These are phyloP conservation scores for Tolypocladium sp. DNA, from an alignment of 2,329 filamentous ascomycete genomes.

Conservation along the genomic window DNA sequence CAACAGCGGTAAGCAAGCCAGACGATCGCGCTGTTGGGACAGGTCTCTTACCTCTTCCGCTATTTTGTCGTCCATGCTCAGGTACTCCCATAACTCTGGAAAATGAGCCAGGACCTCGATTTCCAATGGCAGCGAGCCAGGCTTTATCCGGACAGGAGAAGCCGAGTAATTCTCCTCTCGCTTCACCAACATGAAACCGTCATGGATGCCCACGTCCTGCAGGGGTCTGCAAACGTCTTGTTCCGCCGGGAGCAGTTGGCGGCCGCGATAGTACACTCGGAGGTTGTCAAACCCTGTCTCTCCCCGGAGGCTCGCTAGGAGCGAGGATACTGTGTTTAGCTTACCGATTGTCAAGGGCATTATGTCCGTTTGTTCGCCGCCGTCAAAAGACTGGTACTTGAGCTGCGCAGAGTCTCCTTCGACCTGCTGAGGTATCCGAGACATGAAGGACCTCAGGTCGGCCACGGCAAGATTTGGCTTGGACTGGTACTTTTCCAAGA, in stretches of 20 bases:
- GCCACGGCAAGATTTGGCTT: conserved; percentile 52
- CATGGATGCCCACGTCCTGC: conserved; percentile 56
- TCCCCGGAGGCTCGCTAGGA: conserved; percentile 57
- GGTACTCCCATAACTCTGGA: conserved; percentile 70
- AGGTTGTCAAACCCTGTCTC: conserved; percentile 71
- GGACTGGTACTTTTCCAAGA: conserved; percentile 55
- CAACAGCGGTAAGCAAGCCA: conserved; percentile 7
- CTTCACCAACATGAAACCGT: conserved; percentile 59
- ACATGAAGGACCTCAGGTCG: conserved; percentile 44
- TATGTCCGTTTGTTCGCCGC: conserved; percentile 48
- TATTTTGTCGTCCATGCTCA: conserved; percentile 63
- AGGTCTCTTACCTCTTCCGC: conserved; percentile 51
- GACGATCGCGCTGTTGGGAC: not conserved
- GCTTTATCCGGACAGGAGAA: conserved; percentile 34
- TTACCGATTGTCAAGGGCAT: conserved; percentile 56
- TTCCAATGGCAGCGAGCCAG: conserved; percentile 56
- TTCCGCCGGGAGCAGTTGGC: conserved; percentile 52
- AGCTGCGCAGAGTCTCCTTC: conserved; percentile 58
- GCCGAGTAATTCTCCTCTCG: conserved; percentile 39
- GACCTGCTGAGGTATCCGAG: conserved; percentile 39
- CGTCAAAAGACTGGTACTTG: conserved; percentile 67
- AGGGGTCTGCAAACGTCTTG: conserved; percentile 52
- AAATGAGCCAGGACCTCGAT: conserved; percentile 75
- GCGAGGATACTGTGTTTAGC: conserved; percentile 59
- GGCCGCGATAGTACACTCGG: conserved; percentile 61